Base-by-base conservation (phyloP, 192 early-diverging fungal genomes). In the Phycomyces nitens region DNA sequence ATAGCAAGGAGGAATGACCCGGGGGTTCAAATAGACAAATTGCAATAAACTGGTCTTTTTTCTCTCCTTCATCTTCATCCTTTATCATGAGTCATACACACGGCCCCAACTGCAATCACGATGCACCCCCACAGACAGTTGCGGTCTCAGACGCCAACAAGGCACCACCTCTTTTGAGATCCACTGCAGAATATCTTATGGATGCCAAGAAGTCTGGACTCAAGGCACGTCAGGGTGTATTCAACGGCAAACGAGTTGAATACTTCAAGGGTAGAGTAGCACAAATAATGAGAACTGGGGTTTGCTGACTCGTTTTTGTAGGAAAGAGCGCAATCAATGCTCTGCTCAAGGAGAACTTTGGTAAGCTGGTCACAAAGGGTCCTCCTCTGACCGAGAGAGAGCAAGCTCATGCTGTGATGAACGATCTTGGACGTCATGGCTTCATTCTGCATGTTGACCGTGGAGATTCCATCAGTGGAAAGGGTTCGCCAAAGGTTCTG, bases 231-330 rank as follows among this genome's bases (percentile, higher is more conserved):
- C 85, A 92, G 68, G 97, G 97, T 53, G 84, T 93, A 38, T 79
- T 96, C 38, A 92, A 95, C 66, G 97, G 94, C 18, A 86, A 89
- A 22, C 80, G 95, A 42, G 90, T 95, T 16, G 92, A 92, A 41
- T 97, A 88, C 77, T 96, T 97, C 73, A 94, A 96, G 80, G 89
- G 90, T 90, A 56, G 26, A 34, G 29, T 34, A 7, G 7, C 29
- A 7, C 29, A 34, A 34, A 34, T 34, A 34, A 2, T 34, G 29
- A 34, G 7, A 34, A 5, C 2, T 34, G 29, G 3, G 7, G 2
- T 34, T 34, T 34, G 29, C 29, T 34, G 7, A 34, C 7, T n/a
- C 7, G 7, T 34, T 34, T 34, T 34, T 7, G 29, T 56, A 72
- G 72, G 72, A 10, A 74, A 74, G 54, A 23, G 61, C 16, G 72